phyloP scores from a whole-genome alignment of 2,329 filamentous ascomycete genomes.

The Clonostachys byssicola region DNA sequence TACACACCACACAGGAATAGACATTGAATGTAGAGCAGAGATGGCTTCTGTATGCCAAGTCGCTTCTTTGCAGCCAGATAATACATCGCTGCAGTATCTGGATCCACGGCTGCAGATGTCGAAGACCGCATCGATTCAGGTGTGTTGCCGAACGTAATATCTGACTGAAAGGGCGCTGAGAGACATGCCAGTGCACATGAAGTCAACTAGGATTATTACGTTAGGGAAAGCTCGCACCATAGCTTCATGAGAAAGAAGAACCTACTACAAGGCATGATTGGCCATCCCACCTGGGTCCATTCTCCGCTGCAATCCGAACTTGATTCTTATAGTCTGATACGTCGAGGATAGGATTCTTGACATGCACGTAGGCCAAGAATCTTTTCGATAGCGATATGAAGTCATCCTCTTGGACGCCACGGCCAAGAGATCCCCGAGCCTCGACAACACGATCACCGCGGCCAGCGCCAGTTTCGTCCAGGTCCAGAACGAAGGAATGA shows the following conservation, averaged over 20 bases:
- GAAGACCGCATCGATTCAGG: background rate
- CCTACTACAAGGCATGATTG: conserved; percentile 1
- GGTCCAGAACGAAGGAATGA: background rate
- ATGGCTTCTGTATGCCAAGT: background rate
- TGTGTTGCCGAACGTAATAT: background rate
- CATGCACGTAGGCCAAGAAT: background rate
- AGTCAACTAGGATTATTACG: background rate
- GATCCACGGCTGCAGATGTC: background rate
- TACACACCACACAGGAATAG: too few species aligned
- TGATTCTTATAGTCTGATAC: background rate
- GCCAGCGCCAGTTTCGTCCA: background rate
- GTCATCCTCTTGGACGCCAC: background rate
- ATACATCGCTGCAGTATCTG: background rate
- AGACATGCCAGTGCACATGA: background rate
- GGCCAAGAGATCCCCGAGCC: background rate
- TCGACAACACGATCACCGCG: background rate
- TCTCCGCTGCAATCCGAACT: background rate
- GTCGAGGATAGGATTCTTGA: conserved; percentile 1
- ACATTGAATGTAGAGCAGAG: too few species aligned
- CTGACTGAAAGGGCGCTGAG: background rate
- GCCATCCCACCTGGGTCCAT: background rate
- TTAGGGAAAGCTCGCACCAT: too few species aligned
- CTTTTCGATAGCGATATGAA: background rate
- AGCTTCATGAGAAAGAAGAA: too few species aligned
- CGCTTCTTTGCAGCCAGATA: background rate